Percentiles rank a stretch among this genome's conserved stretches.
These are phyloP conservation scores for Alternaria panax DNA, from an alignment of 2,329 filamentous ascomycete species.

Conservation along the genomic window DNA sequence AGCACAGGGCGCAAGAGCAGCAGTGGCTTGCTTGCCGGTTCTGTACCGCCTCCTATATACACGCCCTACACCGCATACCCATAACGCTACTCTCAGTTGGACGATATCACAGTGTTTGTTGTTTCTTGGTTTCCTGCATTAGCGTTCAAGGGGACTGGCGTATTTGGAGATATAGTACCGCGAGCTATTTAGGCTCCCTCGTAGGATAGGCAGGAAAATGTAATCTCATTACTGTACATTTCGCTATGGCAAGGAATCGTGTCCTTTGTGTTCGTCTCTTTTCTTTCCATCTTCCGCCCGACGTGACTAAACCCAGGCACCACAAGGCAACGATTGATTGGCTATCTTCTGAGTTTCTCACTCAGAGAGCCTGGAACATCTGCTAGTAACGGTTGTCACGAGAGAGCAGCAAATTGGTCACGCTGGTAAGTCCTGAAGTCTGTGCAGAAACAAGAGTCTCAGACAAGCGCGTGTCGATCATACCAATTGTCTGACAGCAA, in stretches of 20 bases:
- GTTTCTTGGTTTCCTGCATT: slow-evolving; percentile 5
- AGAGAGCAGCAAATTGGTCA: background rate
- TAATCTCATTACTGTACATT: background rate
- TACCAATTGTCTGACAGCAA: background rate
- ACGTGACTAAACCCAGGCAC: background rate
- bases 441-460: background rate
- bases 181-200: background rate
- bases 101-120: slow-evolving; percentile 3
- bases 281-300: background rate
- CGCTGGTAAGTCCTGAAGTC: background rate
- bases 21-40: background rate
- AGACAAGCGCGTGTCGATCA: background rate
- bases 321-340: background rate
- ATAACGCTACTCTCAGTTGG: background rate
- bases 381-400: background rate
- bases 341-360: background rate
- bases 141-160: slow-evolving; percentile 5
- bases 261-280: background rate
- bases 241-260: background rate
- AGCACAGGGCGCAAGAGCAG: background rate
- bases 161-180: slow-evolving; percentile 1
- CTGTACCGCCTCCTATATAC: background rate
- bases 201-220: slow-evolving; percentile 2
- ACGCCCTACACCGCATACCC: background rate
- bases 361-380: background rate